phyloP scores from a whole-genome alignment of 129 eudicot genomes.

The Deinandra increscens region DNA sequence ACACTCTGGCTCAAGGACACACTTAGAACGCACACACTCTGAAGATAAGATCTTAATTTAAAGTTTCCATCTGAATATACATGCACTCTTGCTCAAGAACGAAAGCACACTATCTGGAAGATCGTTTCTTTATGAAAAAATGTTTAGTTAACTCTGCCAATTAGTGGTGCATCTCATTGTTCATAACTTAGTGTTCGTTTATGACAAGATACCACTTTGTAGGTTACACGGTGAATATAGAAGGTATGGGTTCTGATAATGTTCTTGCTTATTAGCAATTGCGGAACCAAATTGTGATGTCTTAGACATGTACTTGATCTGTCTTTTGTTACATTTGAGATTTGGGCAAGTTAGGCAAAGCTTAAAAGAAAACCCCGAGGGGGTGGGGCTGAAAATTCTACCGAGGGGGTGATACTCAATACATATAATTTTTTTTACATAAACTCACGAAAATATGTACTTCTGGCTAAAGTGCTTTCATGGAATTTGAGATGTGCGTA shows the following conservation, averaged over 20 bases:
- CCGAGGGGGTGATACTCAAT: too few species aligned
- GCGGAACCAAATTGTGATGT: background rate
- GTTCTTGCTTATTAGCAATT: background rate
- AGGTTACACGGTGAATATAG: background rate
- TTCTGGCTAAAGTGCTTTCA: too few species aligned
- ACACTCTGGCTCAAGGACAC: too few species aligned
- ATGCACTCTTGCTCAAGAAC: too few species aligned
- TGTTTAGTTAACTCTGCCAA: background rate
- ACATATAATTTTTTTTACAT: too few species aligned
- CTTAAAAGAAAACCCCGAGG: too few species aligned
- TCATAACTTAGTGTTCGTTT: background rate
- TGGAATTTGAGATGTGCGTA: background rate
- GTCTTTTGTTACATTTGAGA: background rate
- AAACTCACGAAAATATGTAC: too few species aligned
- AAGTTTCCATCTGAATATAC: background rate
- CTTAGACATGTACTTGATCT: background rate
- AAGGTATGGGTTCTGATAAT: background rate
- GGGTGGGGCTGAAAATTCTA: too few species aligned
- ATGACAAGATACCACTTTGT: background rate
- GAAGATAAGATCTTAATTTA: too few species aligned
- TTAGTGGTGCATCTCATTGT: background rate
- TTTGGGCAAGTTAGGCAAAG: background rate
- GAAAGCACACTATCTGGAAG: background rate
- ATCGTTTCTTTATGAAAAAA: background rate
- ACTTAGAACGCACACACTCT: too few species aligned